phyloP scores from a whole-genome alignment of 148 eudicot species.

The Oxyria digyna region DNA sequence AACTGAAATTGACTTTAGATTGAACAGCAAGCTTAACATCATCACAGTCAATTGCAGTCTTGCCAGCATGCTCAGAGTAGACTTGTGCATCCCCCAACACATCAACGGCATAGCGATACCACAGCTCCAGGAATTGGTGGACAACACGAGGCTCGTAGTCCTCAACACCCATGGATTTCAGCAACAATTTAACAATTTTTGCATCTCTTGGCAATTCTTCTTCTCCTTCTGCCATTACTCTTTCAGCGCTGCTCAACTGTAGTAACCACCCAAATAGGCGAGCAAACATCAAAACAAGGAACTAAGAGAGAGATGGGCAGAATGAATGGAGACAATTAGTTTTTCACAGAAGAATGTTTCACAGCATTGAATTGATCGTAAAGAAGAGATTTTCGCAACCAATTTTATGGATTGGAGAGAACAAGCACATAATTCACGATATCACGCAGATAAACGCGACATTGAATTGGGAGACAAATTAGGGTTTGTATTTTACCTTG shows the following conservation, averaged over 20 bases:
- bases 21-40: slow-evolving; percentile 89
- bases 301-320: too few relatives aligned
- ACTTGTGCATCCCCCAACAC: slow-evolving; percentile 87
- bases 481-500: too few relatives aligned
- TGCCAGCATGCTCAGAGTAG: slow-evolving; percentile 87
- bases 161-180: slow-evolving; percentile 91
- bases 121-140: slow-evolving; percentile 78
- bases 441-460: too few relatives aligned
- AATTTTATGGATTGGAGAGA: too few relatives aligned
- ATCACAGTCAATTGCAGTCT: slow-evolving; percentile 61
- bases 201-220: slow-evolving; percentile 88
- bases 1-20: slow-evolving; percentile 78
- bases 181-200: slow-evolving; percentile 61
- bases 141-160: slow-evolving; percentile 84
- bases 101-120: slow-evolving; percentile 84
- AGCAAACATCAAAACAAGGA: background rate
- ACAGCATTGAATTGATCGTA: too few relatives aligned
- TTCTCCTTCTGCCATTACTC: slow-evolving; percentile 62
- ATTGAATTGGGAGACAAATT: too few relatives aligned
- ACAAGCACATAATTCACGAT: too few relatives aligned
- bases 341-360: too few relatives aligned
- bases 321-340: too few relatives aligned
- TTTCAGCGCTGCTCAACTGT: background rate
- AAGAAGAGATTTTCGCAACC: too few relatives aligned
- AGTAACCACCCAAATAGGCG: background rate